Evolutionary conservation across 371 early-diverging fungal species (phyloP).

Genomic region (Nosema granulosis): DNA sequence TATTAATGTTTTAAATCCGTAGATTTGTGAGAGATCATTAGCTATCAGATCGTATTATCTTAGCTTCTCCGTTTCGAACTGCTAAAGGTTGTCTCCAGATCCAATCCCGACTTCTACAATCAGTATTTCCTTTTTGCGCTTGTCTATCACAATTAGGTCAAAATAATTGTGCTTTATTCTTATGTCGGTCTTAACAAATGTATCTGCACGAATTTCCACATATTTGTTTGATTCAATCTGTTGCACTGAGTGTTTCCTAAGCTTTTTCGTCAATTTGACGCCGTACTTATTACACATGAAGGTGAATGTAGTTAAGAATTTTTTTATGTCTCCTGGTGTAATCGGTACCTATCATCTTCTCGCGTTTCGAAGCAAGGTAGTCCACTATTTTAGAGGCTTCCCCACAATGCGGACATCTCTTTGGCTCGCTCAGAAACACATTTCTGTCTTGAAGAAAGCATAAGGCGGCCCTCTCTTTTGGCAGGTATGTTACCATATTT

Average conservation of each 20-base stretch:
- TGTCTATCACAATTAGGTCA: not conserved
- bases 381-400: not conserved
- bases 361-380: not conserved
- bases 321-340: conserved; percentile 2
- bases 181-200: not conserved
- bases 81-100: not conserved
- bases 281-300: conserved; percentile 9
- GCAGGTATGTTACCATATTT: not conserved
- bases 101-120: not conserved
- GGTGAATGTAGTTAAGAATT: conserved; percentile 7
- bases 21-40: too few relatives aligned
- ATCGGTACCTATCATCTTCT: not conserved
- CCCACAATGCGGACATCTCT: not conserved
- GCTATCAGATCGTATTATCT: not conserved
- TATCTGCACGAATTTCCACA: not conserved
- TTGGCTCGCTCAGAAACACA: not conserved
- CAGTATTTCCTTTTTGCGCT: not conserved
- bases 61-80: conserved; percentile 6
- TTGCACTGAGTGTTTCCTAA: conserved; percentile 13
- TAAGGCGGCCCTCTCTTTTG: not conserved
- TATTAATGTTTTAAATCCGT: not conserved
- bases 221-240: not conserved
- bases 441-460: conserved; percentile 12
- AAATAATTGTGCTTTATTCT: not conserved
- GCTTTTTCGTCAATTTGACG: not conserved